Conservation (phyloP, 2,329 filamentous ascomycete species). For the Sclerotiophoma versabilis region DNA sequence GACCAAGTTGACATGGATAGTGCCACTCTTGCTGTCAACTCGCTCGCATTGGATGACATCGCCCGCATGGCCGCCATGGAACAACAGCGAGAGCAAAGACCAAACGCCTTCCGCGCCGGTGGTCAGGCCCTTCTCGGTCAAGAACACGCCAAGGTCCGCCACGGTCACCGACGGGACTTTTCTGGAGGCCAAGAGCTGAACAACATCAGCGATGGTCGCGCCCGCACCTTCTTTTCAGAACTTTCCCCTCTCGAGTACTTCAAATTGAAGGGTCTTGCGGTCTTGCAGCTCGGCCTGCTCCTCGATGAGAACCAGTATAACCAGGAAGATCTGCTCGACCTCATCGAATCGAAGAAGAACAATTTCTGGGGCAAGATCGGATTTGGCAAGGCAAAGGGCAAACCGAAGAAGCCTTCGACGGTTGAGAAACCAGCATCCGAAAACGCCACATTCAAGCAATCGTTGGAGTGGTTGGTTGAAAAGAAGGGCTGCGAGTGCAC, state of each 20-base stretch:
- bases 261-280: constrained; percentile 92
- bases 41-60: constrained; percentile 93
- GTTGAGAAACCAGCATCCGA: constrained; percentile 47
- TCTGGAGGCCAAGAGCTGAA: constrained; percentile 61
- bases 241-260: constrained; percentile 96
- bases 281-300: constrained; percentile 92
- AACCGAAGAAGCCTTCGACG: constrained; percentile 73
- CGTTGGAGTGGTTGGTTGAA: constrained; percentile 86
- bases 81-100: constrained; percentile 88
- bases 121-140: constrained; percentile 72
- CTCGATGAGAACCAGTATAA: constrained; percentile 89
- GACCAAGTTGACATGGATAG: constrained; percentile 77
- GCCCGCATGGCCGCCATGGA: constrained; percentile 94
- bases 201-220: constrained; percentile 61
- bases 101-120: constrained; percentile 78
- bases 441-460: constrained; percentile 91
- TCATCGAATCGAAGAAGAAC: constrained; percentile 91
- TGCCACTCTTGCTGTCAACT: constrained; percentile 87
- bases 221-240: constrained; percentile 92
- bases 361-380: constrained; percentile 99
- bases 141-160: constrained; percentile 69
- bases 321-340: constrained; percentile 88
- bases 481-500: constrained; percentile 97
- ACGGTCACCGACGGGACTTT: constrained; percentile 73
- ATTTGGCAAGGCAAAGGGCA: constrained; percentile 85